phyloP scores from a whole-genome alignment of 257 asterid genomes.

The Primulina eburnea region DNA sequence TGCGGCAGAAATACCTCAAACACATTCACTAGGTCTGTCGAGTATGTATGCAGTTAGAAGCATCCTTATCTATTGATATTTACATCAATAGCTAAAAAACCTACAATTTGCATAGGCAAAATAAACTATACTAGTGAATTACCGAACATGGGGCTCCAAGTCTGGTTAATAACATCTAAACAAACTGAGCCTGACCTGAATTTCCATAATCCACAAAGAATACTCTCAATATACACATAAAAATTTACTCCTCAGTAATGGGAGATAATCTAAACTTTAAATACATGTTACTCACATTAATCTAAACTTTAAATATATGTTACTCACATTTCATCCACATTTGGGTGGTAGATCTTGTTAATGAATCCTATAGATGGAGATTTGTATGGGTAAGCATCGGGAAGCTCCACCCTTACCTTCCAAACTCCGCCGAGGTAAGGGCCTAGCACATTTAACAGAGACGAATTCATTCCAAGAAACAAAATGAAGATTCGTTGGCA shows the following conservation, averaged over 20 bases:
- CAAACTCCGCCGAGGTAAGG: constrained; percentile 96
- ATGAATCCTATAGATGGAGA: constrained; percentile 96
- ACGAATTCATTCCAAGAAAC: neutral
- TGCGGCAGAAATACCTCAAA: constrained; percentile 96
- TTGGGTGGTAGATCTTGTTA: constrained; percentile 95
- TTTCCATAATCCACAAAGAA: constrained; percentile 16
- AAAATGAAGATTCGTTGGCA: constrained; percentile 12
- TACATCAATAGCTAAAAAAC: neutral
- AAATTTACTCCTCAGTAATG: neutral
- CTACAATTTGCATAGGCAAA: constrained; percentile 4
- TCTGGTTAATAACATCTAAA: constrained; percentile 92
- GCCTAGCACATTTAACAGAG: constrained; percentile 49
- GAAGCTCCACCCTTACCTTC: constrained; percentile 96
- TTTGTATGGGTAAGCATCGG: constrained; percentile 95
- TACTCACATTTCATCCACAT: constrained; percentile 93
- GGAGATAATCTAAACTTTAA: neutral
- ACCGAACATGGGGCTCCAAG: constrained; percentile 99
- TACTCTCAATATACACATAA: neutral
- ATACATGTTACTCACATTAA: constrained; percentile 47
- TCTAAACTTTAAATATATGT: neutral
- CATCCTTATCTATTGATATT: constrained; percentile 7
- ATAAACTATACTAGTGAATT: constrained; percentile 26
- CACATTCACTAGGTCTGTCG: constrained; percentile 83
- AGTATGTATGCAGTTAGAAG: neutral
- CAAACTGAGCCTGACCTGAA: constrained; percentile 98